Base-by-base conservation (phyloP, 257 asterid genomes). In the Forsythia viridissima region DNA sequence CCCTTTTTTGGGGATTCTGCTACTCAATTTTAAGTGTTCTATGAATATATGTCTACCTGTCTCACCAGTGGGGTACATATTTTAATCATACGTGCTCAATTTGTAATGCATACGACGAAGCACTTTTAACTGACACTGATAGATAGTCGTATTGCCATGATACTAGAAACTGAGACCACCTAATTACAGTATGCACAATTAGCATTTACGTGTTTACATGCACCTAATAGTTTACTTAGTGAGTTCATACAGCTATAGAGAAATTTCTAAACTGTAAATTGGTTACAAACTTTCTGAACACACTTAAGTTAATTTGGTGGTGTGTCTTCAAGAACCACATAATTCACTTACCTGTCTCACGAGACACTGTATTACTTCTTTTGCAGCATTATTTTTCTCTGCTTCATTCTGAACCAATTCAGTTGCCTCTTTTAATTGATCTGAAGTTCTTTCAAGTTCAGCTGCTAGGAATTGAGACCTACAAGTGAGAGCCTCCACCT, bases 401-500 rank as follows among this genome's bases (percentile, higher is more conserved):
- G 85, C 83, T 80, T 89, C 90, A 10, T 72, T 80, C 82, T 77
- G 84, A 67, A 85, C 87, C 74, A 81, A 57, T 18, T 86, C 86
- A 20, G 80, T 82, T 21, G 83, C 84, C 81, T 83, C 90, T 79
- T 80, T 79, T 80, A 91, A 72, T 70, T 88, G 87, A 77, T 72
- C 79, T 21, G 92, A 83, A 42, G 87, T 85, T 81, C 78, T 84
- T 80, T 87, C 87, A n/a, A 90, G 91, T 87, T 90, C 90, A 21
- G 83, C 86, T 74, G 85, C 85, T 37, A 88, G 90, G 74, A 81
- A 77, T 75, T 81, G 70, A 42, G 93, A 86, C 87, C 84, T 91
- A 75, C 80, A 79, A 74, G 84, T 74, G 48, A 91, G 94, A 81
- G 75, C 67, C 72, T 87, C 92, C 82, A 90, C 97, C 97, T 91